Conservation (phyloP, 352 stramenopile genomes). For the Globisporangium abappressorium region DNA sequence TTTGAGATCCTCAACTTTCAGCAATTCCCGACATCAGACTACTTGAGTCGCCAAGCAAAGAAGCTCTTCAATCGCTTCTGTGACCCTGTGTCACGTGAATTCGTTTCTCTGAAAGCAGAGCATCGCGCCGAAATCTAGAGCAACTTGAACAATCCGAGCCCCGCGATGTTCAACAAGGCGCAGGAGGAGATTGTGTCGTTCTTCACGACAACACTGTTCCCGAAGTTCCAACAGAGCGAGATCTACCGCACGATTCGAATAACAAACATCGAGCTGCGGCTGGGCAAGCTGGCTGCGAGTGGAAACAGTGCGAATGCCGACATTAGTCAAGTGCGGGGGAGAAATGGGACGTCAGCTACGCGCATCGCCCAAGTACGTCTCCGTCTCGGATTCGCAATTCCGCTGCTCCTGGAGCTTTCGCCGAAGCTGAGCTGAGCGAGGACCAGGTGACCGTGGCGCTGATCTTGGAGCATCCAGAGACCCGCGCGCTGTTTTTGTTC, state of each 20-base stretch:
- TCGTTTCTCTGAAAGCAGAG: constrained; percentile 35
- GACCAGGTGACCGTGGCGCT: constrained; percentile 45
- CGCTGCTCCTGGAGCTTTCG: neutral
- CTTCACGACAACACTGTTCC: constrained; percentile 60
- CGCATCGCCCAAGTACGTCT: constrained; percentile 5
- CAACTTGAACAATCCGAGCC: constrained; percentile 37
- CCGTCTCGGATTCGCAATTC: constrained; percentile 4
- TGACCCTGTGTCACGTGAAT: constrained; percentile 58
- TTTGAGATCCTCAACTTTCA: constrained; percentile 70
- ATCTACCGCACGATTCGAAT: constrained; percentile 60
- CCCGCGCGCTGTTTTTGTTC: constrained; percentile 60
- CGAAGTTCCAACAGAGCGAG: constrained; percentile 73
- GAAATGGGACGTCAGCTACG: neutral
- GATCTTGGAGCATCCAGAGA: constrained; percentile 65
- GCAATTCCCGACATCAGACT: constrained; percentile 75
- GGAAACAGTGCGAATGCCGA: constrained; percentile 13
- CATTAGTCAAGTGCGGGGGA: neutral
- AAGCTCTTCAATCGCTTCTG: constrained; percentile 71
- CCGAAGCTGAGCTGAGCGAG: constrained; percentile 25
- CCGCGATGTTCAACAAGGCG: constrained; percentile 66
- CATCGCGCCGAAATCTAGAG: constrained; percentile 30
- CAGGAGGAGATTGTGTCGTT: constrained; percentile 72
- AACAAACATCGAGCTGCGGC: constrained; percentile 21
- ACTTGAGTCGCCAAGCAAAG: constrained; percentile 57
- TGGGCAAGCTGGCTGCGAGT: constrained; percentile 26